Percentiles rank a stretch among this genome's conserved stretches.
Evolutionary conservation across 2,329 filamentous ascomycete genomes (phyloP).

Genomic region (Elsinoe batatas): DNA sequence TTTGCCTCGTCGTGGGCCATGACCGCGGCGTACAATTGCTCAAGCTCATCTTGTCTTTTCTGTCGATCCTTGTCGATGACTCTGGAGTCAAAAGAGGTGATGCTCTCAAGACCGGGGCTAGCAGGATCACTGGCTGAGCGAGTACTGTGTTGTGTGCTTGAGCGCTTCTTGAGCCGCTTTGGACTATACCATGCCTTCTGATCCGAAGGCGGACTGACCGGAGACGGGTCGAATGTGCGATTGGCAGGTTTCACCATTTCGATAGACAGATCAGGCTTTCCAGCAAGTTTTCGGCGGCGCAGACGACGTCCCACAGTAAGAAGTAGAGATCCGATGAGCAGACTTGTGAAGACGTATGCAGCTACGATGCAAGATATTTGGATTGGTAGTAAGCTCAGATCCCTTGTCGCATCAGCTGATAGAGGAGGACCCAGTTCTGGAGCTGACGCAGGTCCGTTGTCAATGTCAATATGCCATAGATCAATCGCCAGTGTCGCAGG

Average conservation of each 20-base stretch:
- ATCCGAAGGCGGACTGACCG: conserved; percentile 23
- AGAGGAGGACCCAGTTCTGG: conserved; percentile 52
- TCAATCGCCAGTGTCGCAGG: conserved; percentile 6
- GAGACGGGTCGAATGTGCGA: conserved; percentile 27
- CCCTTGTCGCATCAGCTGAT: conserved; percentile 48
- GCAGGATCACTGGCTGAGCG: conserved; percentile 32
- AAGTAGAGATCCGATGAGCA: conserved; percentile 58
- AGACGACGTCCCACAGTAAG: conserved; percentile 37
- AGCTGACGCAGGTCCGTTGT: conserved; percentile 48
- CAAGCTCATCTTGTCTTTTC: conserved; percentile 72
- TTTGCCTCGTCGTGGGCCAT: conserved; percentile 70
- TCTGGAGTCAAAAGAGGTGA: conserved; percentile 64
- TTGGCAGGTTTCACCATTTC: conserved; percentile 45
- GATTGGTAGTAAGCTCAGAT: conserved; percentile 59
- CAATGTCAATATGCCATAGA: conserved; percentile 38
- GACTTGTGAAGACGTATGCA: conserved; percentile 68
- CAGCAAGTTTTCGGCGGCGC: conserved; percentile 36
- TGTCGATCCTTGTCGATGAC: conserved; percentile 65
- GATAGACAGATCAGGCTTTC: conserved; percentile 43
- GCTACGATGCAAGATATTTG: conserved; percentile 78
- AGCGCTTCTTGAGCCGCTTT: conserved; percentile 19
- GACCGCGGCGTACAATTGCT: conserved; percentile 82
- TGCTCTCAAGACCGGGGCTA: conserved; percentile 44
- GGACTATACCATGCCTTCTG: conserved; percentile 24
- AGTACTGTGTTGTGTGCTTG: conserved; percentile 22